A percentile compares a stretch with the other conserved stretches of the same genome.
Evolutionary conservation across 2,329 filamentous ascomycete genomes (phyloP).

Genomic region (Exophiala lecanii-corni): DNA sequence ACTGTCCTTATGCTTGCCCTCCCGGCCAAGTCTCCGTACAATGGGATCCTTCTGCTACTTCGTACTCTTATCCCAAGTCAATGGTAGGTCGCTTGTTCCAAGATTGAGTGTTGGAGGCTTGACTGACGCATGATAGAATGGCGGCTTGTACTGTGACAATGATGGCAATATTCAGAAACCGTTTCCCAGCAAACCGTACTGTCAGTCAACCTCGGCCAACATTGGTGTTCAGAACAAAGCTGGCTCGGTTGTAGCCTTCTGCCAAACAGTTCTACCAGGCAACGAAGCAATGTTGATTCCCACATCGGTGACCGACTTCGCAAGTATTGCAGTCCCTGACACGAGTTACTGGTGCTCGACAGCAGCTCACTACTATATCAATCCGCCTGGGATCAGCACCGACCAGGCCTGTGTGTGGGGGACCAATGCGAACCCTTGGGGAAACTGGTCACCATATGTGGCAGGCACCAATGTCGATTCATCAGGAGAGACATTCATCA

Average conservation of each 20-base stretch:
- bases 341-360: conserved; percentile 66
- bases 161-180: conserved; percentile 64
- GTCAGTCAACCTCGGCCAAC: conserved; percentile 62
- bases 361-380: conserved; percentile 75
- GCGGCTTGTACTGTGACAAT: conserved; percentile 67
- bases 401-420: conserved; percentile 69
- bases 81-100: conserved; percentile 54
- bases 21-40: conserved; percentile 72
- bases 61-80: conserved; percentile 64
- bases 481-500: conserved; percentile 65
- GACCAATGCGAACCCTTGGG: conserved; percentile 54
- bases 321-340: conserved; percentile 66
- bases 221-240: conserved; percentile 65
- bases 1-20: conserved; percentile 74
- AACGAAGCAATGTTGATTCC: conserved; percentile 80
- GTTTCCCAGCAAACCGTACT: conserved; percentile 64
- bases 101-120: not conserved
- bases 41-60: conserved; percentile 66
- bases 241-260: conserved; percentile 61
- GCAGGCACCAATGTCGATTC: conserved; percentile 67
- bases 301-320: conserved; percentile 54
- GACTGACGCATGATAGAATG: conserved; percentile 50
- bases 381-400: conserved; percentile 61
- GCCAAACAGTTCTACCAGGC: conserved; percentile 73
- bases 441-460: conserved; percentile 75